Evolutionary conservation across 2,329 filamentous ascomycete species (phyloP), one percentile per base, ranked within the genome.

Genomic region (Ophiocordyceps australis): DNA sequence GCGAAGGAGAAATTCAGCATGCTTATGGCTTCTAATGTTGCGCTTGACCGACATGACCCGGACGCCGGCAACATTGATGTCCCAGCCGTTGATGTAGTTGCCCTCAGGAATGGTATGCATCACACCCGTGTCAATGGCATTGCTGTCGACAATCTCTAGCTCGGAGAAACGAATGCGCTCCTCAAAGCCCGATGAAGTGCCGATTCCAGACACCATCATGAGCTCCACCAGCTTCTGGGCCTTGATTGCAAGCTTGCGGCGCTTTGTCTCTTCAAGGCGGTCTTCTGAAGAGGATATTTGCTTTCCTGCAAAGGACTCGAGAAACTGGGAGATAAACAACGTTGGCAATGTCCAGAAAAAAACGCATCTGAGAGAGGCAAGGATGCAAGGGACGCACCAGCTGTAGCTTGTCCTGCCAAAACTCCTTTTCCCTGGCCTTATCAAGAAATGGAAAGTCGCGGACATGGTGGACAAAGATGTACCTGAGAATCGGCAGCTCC

Each of bases 151-250:
- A 14, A 95, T 83, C 45, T 98, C 89, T 54, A 98, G 77, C 52
- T 98, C 89, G 2, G 83, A 82, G 47, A 98, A 98, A 26, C 83
- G 72, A 43, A 98, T 94, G 30, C 89, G 72, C 57, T 98, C 89
- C 52, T 98, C 89, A 46, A 95, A 98, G 3, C 89, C 89, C 5
- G 85, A 94, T 4, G 89, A 83, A 1, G 89, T 98, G 18, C 80
- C 81, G 30, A 98, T 77, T 20, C 89, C 89, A 7, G 86, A 95
- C 7, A 98, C 89, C 83, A 98, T 94, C 89, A 98, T 98, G 32
- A 98, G 62, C 59, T 98, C 89, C 9, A 98, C 81, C 30, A 98
- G 58, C 57, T 98, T 98, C 49, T 89, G 76, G 24, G 80, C 82
- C 63, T 98, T 98, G 39, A 75, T 62, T 4, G 89, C 86, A 35